These are phyloP conservation scores for Teratosphaeria pseudoeucalypti DNA, from an alignment of 2,329 filamentous ascomycete genomes.

Conservation along the genomic window DNA sequence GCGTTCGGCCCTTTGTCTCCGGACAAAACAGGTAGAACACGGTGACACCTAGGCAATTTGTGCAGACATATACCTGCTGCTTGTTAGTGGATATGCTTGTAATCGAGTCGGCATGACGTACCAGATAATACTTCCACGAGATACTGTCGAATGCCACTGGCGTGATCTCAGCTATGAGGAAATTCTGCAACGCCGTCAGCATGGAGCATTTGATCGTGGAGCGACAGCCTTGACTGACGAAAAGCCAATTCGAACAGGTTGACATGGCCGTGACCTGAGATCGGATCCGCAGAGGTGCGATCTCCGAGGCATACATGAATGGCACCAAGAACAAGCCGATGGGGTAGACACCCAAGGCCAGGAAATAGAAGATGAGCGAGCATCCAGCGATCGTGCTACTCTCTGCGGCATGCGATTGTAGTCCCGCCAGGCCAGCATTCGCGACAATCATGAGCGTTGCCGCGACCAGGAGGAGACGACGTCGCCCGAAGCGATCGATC, in stretches of 20 bases:
- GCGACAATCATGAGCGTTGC: conserved; percentile 18
- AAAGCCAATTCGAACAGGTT: conserved; percentile 48
- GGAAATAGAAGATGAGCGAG: conserved; percentile 18
- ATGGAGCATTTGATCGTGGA: background rate
- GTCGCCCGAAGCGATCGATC: conserved; percentile 21
- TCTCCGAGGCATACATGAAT: conserved; percentile 26
- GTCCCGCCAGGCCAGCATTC: conserved; percentile 13
- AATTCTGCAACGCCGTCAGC: conserved; percentile 28
- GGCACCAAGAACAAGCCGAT: conserved; percentile 22
- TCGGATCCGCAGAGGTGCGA: conserved; percentile 21
- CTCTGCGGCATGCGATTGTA: conserved; percentile 10
- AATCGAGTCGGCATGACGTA: background rate
- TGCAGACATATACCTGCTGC: conserved; percentile 44
- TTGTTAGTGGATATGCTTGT: background rate
- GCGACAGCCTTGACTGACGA: conserved; percentile 19
- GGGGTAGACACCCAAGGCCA: conserved; percentile 17
- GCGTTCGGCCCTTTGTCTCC: conserved; percentile 17
- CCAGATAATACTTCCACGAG: conserved; percentile 17
- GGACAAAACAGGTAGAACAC: conserved; percentile 20
- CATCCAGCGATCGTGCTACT: conserved; percentile 13
- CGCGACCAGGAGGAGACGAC: conserved; percentile 18
- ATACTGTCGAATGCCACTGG: conserved; percentile 49
- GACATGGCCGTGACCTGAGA: conserved; percentile 26
- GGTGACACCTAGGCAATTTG: conserved; percentile 46
- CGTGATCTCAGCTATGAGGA: conserved; percentile 29